Evolutionary conservation across 2,329 filamentous ascomycete genomes (phyloP).

Genomic region (Gnomoniopsis smithogilvyi): DNA sequence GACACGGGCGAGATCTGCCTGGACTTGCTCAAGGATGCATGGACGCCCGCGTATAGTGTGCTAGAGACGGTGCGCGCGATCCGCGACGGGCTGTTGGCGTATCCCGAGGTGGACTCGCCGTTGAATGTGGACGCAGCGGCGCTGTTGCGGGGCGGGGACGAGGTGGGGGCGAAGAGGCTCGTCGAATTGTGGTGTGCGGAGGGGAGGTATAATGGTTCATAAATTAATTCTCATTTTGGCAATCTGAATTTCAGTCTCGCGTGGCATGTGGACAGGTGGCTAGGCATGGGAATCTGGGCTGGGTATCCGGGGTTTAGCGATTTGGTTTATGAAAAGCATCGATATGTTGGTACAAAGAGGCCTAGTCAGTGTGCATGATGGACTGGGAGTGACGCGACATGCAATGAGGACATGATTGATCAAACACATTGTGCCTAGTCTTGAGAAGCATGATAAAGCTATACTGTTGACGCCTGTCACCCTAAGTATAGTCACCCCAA

Average conservation of each 20-base stretch:
- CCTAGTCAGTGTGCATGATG: neutral
- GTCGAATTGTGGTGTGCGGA: conserved; percentile 66
- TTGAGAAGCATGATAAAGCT: neutral
- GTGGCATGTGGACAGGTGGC: neutral
- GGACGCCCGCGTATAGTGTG: conserved; percentile 85
- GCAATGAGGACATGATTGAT: neutral
- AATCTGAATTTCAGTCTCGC: neutral
- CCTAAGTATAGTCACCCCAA: neutral
- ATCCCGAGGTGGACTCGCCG: conserved; percentile 70
- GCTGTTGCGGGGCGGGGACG: conserved; percentile 65
- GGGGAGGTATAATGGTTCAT: conserved; percentile 46
- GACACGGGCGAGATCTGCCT: conserved; percentile 88
- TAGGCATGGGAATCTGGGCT: neutral
- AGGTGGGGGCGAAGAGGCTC: conserved; percentile 63
- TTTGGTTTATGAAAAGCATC: neutral
- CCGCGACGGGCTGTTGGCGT: conserved; percentile 62
- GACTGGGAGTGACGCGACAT: neutral
- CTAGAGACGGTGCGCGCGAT: conserved; percentile 70
- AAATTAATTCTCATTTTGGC: conserved; percentile 12
- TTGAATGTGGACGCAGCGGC: conserved; percentile 77
- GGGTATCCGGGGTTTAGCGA: neutral
- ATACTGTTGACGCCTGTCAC: conserved; percentile 2
- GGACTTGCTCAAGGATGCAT: conserved; percentile 74
- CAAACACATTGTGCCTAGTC: neutral
- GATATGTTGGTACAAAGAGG: neutral